Evolutionary conservation across 2,329 filamentous ascomycete genomes (phyloP), one percentile per base, ranked within the genome.

Genomic region (Lachnellula arida): DNA sequence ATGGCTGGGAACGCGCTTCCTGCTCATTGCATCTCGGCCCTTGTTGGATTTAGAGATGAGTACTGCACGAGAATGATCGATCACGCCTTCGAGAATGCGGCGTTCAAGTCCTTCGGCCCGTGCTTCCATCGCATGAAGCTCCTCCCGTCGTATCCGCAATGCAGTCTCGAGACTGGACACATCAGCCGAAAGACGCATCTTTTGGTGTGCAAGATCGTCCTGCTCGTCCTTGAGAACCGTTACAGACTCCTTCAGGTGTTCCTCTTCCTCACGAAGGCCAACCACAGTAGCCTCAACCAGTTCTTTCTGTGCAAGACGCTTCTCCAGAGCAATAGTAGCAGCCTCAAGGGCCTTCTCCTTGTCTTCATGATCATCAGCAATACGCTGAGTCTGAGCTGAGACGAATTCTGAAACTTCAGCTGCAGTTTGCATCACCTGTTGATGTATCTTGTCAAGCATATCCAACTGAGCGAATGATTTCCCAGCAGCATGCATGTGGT

Each of bases 11-110:
- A 78, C 74, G 17, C 79, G 74, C 63, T 79, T 81, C 54, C 80
- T 72, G 60, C 73, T 78, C 76, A 81, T 77, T 46, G 75, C 74
- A 62, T 77, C 76, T 63, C 69, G 65, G 67, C 62, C 68, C 70
- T 67, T 67, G 56, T 67, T 67, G 53, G 81, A 43, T 74, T 89
- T 87, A 63, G 84, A 78, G 76, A 94, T 88, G 56, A 97, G 81
- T n/a, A 97, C 79, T 25, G 93, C 86, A 6, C 93, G 88, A 19
- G 93, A 97, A 70, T 97, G 93, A 65, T 97, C 92, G 75, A 99
- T 95, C 60, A 97, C 90, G 25, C 93, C 92, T 63, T 97, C 93
- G 34, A 99, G 76, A 63, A 99, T 96, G 25, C 94, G 86, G 51
- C 92, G 88, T 74, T 99, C 94, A 23, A 99, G 79, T 3, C 85